Evolutionary conservation across 2,329 filamentous ascomycete genomes (phyloP), one percentile per base, ranked within the genome.

Genomic region (Calonectria hongkongensis): DNA sequence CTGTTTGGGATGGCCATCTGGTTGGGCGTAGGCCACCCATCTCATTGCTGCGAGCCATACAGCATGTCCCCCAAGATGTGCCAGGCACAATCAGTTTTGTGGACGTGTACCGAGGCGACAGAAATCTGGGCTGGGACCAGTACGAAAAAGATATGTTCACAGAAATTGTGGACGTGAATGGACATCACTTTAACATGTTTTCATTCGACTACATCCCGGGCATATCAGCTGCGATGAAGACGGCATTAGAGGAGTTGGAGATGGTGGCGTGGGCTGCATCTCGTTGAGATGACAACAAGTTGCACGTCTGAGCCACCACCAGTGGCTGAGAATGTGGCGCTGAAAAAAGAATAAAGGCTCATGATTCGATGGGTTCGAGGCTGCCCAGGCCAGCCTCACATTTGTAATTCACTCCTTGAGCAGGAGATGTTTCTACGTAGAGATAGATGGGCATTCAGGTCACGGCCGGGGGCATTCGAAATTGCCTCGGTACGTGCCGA

Each of bases 141-240:
- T 89, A 91, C 54, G 81, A 85, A 27, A 82, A 82, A 33, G 80
- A 81, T 27, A 83, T 90, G 76, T 85, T 91, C 13, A 79, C 80
- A 30, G 79, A 85, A 15, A 83, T 89, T 1, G 72, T 89, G n/a
- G 85, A 88, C 13, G 82, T 90, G 2, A 83, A 88, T 0, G 88
- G 89, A 0, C 85, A 90, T 70, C 89, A 91, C 74, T 91, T 88
- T 73, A 84, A 84, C 66, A 80, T 89, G 47, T 89, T 89, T 75
- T 78, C 79, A 2, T 79, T 76, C 48, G 71, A 79, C 9, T 79
- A 79, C 43, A 77, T 84, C 41, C 68, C 73, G 1, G 79, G 70
- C 8, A 83, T 80, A 18, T 80, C 83, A 21, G 68, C 63, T 56
- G 76, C 74, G 15, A 80, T 84, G 0, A 76, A 73, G 51, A 33